A percentile compares a stretch with the other conserved stretches of the same genome.
These are phyloP conservation scores for Centella asiatica DNA, from an alignment of 129 eudicot genomes.

Conservation along the genomic window DNA sequence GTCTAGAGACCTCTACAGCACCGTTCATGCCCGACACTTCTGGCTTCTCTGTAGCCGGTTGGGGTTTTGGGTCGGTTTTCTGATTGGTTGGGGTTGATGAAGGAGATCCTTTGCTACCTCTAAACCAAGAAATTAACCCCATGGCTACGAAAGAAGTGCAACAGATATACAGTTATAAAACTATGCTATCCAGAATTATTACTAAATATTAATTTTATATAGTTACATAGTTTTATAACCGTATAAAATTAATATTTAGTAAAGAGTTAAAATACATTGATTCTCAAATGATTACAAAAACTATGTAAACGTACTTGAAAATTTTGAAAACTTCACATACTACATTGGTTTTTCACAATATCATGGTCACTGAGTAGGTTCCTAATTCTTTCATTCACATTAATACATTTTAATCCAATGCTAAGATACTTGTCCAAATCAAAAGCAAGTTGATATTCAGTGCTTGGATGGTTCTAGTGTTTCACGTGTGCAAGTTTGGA, in stretches of 20 bases:
- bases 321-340: background rate
- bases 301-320: too few species aligned
- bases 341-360: background rate
- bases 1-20: constrained; percentile 62
- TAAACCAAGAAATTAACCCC: constrained; percentile 66
- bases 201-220: too few species aligned
- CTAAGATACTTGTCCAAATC: background rate
- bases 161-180: too few species aligned
- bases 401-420: background rate
- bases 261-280: too few species aligned
- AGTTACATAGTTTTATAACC: too few species aligned
- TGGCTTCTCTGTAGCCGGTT: constrained; percentile 15
- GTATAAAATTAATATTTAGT: too few species aligned
- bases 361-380: too few species aligned
- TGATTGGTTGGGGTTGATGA: constrained; percentile 10
- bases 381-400: background rate
- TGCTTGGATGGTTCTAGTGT: constrained; percentile 30
- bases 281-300: too few species aligned
- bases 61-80: constrained; percentile 22
- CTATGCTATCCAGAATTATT: too few species aligned
- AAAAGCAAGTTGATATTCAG: constrained; percentile 12
- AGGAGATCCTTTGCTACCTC: constrained; percentile 21
- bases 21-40: constrained; percentile 72
- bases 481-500: constrained; percentile 99
- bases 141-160: constrained; percentile 12